Conservation (phyloP, 805 yeast species). For the Candida patagonica region DNA sequence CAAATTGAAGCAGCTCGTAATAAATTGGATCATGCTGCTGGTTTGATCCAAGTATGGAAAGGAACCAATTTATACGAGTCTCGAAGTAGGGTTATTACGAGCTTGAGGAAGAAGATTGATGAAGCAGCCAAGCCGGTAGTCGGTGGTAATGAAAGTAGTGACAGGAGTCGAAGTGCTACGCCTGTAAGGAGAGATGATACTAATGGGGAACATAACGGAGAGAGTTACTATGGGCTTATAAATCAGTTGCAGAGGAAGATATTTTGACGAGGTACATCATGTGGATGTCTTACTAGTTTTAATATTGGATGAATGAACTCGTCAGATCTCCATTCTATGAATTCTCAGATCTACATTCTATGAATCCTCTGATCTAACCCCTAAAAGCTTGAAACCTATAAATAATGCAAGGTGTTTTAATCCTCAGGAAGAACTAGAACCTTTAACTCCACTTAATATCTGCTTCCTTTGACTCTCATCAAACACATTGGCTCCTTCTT, state of each 20-base stretch:
- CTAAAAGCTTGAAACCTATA: no score
- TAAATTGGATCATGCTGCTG: conserved; percentile 9
- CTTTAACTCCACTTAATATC: conserved; percentile 6
- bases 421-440: background rate
- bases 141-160: background rate
- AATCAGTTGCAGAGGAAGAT: conserved; percentile 17
- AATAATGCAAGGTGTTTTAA: no score
- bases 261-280: conserved; percentile 10
- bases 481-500: conserved; percentile 31
- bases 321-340: background rate
- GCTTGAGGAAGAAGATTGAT: conserved; percentile 17
- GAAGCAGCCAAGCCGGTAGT: no score
- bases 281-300: background rate
- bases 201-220: conserved; percentile 1
- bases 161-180: background rate
- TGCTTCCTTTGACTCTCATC: conserved; percentile 22
- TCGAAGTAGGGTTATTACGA: conserved; percentile 17
- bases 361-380: no score
- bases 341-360: background rate
- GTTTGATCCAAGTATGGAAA: conserved; percentile 20
- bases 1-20: conserved; percentile 14
- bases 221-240: conserved; percentile 14
- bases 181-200: background rate
- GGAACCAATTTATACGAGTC: conserved; percentile 17
- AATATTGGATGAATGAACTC: background rate